Percentiles rank a stretch among this genome's conserved stretches.
These are phyloP conservation scores for Cladophialophora immunda DNA, from an alignment of 2,329 filamentous ascomycete genomes.

Conservation along the genomic window DNA sequence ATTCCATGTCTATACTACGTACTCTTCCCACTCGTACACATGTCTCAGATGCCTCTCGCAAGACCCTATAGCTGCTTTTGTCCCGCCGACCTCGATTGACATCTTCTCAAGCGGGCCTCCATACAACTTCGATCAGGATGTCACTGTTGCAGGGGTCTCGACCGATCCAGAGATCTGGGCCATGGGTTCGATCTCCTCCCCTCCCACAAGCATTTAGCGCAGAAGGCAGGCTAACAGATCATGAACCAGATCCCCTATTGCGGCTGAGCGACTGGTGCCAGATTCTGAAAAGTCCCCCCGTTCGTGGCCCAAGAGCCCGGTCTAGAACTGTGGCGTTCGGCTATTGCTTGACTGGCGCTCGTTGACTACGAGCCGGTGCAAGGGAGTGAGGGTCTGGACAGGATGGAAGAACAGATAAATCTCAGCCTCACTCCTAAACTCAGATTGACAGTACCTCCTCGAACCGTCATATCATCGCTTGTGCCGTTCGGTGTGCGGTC, in stretches of 20 bases:
- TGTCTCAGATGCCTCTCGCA: not conserved
- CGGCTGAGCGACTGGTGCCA: not conserved
- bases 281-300: not conserved
- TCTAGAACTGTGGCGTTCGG: not conserved
- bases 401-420: not conserved
- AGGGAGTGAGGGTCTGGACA: not conserved
- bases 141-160: not conserved
- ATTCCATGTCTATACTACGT: not conserved
- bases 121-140: not conserved
- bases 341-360: too few species aligned
- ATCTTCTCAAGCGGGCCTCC: not conserved
- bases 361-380: not conserved
- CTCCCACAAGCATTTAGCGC: not conserved
- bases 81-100: not conserved
- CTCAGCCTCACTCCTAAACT: not conserved
- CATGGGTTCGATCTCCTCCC: not conserved
- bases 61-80: not conserved
- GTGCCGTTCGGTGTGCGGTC: not conserved
- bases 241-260: not conserved
- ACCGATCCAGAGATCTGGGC: not conserved
- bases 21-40: not conserved
- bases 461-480: not conserved
- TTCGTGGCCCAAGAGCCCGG: not conserved
- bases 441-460: not conserved
- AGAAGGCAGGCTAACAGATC: not conserved